Percentiles rank a stretch among this genome's conserved stretches.
Conservation (phyloP, 805 yeast species). For the Zygosaccharomyces pseudorouxii region DNA sequence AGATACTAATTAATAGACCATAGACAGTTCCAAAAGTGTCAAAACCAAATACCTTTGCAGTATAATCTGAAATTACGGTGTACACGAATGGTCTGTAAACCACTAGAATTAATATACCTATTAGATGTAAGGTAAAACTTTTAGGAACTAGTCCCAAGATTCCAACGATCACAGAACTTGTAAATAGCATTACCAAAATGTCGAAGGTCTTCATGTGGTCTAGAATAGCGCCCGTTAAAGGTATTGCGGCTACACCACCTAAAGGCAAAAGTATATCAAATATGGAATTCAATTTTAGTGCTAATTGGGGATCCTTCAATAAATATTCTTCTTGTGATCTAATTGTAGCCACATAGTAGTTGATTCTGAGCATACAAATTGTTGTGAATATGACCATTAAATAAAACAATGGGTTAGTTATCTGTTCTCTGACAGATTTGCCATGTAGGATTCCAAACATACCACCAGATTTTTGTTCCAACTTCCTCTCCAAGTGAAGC, state of each 20-base stretch:
- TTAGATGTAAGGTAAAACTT: conserved; percentile 45
- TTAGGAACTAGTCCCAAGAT: conserved; percentile 58
- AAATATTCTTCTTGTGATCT: conserved; percentile 76
- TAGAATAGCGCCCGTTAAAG: conserved; percentile 74
- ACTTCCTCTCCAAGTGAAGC: conserved; percentile 55
- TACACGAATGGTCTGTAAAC: conserved; percentile 88
- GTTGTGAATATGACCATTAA: conserved; percentile 76
- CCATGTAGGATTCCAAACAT: conserved; percentile 80
- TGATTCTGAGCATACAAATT: conserved; percentile 85
- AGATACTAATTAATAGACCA: conserved; percentile 75
- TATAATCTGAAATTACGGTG: conserved; percentile 86
- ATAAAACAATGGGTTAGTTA: conserved; percentile 62
- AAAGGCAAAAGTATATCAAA: conserved; percentile 84
- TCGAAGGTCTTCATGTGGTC: conserved; percentile 67
- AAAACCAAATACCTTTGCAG: conserved; percentile 91
- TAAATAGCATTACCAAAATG: conserved; percentile 48
- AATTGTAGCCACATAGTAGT: conserved; percentile 88
- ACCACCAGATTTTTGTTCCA: conserved; percentile 51
- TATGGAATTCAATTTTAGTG: conserved; percentile 58
- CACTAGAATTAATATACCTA: conserved; percentile 69
- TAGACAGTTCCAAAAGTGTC: conserved; percentile 88
- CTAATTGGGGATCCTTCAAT: conserved; percentile 47
- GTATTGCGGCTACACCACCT: conserved; percentile 84
- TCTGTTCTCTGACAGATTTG: conserved; percentile 44
- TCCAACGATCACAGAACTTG: conserved; percentile 61